Evolutionary conservation across 2,329 filamentous ascomycete genomes (phyloP).

Genomic region (Sporothrix sp.): DNA sequence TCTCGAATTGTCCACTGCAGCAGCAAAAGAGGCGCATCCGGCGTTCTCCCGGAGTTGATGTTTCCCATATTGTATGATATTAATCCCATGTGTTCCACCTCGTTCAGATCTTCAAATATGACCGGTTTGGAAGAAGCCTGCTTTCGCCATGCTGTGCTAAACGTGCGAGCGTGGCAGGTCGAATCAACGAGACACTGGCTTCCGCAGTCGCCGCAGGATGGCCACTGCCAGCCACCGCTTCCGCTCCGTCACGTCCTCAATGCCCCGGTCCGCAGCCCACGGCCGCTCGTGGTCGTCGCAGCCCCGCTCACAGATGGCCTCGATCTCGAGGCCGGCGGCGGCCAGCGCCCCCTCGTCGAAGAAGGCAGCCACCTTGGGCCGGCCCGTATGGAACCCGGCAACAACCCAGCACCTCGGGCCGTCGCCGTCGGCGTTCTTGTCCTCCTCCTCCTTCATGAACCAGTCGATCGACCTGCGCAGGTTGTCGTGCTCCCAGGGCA

Average conservation of each 20-base stretch:
- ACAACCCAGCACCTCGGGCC: constrained; percentile 56
- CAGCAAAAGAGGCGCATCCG: constrained; percentile 13
- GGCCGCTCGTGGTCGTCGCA: constrained; percentile 51
- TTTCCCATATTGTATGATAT: constrained; percentile 6
- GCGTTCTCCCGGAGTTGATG: constrained; percentile 12
- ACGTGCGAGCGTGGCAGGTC: too few relatives aligned
- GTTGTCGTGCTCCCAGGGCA: constrained; percentile 62
- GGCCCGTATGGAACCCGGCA: constrained; percentile 63
- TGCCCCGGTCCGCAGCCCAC: constrained; percentile 51
- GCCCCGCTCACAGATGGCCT: constrained; percentile 60
- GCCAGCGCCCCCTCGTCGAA: constrained; percentile 42
- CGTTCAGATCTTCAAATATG: too few relatives aligned
- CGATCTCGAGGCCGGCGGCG: constrained; percentile 46
- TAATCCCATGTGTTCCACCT: not conserved
- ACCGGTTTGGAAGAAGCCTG: too few relatives aligned
- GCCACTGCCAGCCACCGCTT: constrained; percentile 64
- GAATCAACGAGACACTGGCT: not conserved
- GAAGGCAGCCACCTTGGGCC: constrained; percentile 55
- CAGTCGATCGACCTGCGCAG: constrained; percentile 51
- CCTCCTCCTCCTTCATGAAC: constrained; percentile 38
- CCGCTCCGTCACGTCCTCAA: constrained; percentile 50
- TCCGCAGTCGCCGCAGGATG: constrained; percentile 28
- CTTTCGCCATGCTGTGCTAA: too few relatives aligned
- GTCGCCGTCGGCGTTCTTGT: constrained; percentile 20
- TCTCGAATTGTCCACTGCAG: constrained; percentile 9